These are phyloP conservation scores for Hygrophoropsis aurantiaca DNA, from an alignment of 768 basidiomycete species.

Conservation along the genomic window DNA sequence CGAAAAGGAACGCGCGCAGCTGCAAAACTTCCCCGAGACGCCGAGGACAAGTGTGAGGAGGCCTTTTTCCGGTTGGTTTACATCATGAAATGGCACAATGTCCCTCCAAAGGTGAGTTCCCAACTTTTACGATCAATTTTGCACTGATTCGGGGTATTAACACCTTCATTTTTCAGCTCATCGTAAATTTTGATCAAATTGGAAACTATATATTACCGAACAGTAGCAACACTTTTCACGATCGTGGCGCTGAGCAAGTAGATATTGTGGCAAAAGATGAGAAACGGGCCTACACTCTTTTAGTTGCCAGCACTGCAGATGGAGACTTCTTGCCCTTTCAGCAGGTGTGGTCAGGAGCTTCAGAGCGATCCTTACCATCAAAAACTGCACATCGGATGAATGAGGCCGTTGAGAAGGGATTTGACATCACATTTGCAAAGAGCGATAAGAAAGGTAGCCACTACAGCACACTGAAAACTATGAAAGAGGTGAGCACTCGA, in stretches of 20 bases:
- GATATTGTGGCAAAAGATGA: conserved; percentile 25
- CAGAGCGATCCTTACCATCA: conserved; percentile 14
- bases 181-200: conserved; percentile 24
- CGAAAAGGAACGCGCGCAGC: too few species aligned
- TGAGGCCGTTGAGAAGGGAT: conserved; percentile 10
- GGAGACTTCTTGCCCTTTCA: conserved; percentile 33
- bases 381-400: conserved; percentile 7
- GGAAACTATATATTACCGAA: conserved; percentile 13
- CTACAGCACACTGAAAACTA: conserved; percentile 26
- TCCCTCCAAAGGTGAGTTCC: too few species aligned
- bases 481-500: conserved; percentile 17
- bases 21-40: too few species aligned
- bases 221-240: conserved; percentile 14
- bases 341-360: conserved; percentile 23
- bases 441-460: too few species aligned
- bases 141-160: too few species aligned
- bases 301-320: conserved; percentile 20
- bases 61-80: too few species aligned
- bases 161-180: conserved; percentile 7
- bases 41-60: too few species aligned
- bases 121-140: too few species aligned
- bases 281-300: conserved; percentile 30
- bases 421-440: conserved; percentile 20
- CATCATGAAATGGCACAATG: too few species aligned
- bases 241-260: conserved; percentile 22